These are phyloP conservation scores for Termitomyces sp. DNA, from an alignment of 768 basidiomycete genomes.

Conservation along the genomic window DNA sequence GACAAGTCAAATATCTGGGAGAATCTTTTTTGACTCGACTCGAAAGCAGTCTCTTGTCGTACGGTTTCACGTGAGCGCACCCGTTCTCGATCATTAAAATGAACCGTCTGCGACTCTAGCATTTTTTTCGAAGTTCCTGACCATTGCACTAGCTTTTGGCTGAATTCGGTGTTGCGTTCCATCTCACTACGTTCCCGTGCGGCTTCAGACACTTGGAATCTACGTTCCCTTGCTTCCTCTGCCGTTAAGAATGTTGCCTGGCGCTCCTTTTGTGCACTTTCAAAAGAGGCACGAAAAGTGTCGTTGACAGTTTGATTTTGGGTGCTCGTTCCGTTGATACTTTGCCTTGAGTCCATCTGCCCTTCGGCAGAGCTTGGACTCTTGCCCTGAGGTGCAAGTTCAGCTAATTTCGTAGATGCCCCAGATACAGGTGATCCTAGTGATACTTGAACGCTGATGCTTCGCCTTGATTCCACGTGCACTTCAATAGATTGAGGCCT, in stretches of 20 bases:
- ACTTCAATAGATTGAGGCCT: too few species aligned
- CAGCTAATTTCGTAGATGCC: background rate
- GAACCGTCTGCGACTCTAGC: background rate
- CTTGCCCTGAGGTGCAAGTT: background rate
- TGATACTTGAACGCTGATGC: background rate
- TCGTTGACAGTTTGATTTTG: background rate
- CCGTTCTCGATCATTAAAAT: background rate
- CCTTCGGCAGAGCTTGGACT: background rate
- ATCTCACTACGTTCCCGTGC: background rate
- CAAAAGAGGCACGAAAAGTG: background rate
- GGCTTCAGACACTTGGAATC: background rate
- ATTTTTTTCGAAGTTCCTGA: background rate
- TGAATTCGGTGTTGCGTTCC: background rate
- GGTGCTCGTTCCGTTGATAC: background rate
- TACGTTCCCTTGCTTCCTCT: background rate
- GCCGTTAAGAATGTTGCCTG: background rate
- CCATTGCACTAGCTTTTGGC: background rate
- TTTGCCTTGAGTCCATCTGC: background rate
- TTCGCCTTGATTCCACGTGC: too few species aligned
- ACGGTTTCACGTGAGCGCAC: background rate
- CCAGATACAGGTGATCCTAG: background rate
- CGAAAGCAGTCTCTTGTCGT: background rate
- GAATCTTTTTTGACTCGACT: background rate
- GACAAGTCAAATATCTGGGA: background rate
- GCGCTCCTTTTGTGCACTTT: background rate